phyloP scores from a whole-genome alignment of 495 filamentous ascomycete species.

The Apodospora peruviana region DNA sequence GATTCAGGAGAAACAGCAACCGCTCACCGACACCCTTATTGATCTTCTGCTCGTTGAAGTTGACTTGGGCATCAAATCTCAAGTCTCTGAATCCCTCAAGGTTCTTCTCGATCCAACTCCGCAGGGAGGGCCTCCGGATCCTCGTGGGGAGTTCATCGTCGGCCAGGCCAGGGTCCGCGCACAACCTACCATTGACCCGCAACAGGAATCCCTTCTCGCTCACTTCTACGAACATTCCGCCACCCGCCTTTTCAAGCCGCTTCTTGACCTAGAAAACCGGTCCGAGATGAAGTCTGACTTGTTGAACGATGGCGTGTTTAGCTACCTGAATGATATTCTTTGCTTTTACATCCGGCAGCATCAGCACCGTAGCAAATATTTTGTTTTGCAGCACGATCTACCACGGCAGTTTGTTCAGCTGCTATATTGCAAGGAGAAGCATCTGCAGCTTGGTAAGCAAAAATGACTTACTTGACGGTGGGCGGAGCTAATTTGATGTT shows the following conservation, averaged over 20 bases:
- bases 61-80: constrained; percentile 91
- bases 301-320: constrained; percentile 80
- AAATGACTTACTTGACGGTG: background rate
- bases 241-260: constrained; percentile 76
- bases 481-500: constrained; percentile 4
- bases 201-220: constrained; percentile 77
- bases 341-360: constrained; percentile 93
- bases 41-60: constrained; percentile 86
- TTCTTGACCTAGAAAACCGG: constrained; percentile 73
- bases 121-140: constrained; percentile 46
- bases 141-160: constrained; percentile 55
- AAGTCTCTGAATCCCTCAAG: constrained; percentile 93
- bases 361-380: constrained; percentile 77
- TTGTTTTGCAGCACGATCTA: constrained; percentile 76
- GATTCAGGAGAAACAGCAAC: constrained; percentile 76
- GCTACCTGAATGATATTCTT: constrained; percentile 88
- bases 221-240: constrained; percentile 89
- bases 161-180: constrained; percentile 52
- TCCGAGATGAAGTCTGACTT: constrained; percentile 50
- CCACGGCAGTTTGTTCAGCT: constrained; percentile 78
- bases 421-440: constrained; percentile 81
- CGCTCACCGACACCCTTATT: constrained; percentile 89
- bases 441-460: constrained; percentile 78
- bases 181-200: constrained; percentile 50
- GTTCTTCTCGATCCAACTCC: constrained; percentile 83